Evolutionary conservation across 176 grass and related monocot species (phyloP).

Genomic region (Echinochloa phyllopogon): DNA sequence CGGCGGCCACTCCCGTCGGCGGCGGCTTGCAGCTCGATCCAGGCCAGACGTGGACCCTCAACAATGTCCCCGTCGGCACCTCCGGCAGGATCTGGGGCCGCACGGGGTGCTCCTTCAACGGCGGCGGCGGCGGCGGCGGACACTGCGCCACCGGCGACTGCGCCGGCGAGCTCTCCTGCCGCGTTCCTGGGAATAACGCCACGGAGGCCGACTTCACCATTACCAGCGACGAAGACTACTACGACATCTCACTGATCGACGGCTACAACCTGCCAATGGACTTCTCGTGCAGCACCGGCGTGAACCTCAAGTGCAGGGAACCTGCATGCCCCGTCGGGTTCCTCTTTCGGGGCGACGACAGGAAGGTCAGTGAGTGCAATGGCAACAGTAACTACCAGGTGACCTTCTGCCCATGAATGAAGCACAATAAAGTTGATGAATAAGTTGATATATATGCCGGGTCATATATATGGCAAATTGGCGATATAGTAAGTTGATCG

Average conservation of each 20-base stretch:
- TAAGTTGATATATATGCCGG: too few species aligned
- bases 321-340: not conserved
- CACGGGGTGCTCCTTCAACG: conserved; percentile 32
- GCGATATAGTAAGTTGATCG: too few species aligned
- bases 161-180: not conserved
- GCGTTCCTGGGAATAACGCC: not conserved
- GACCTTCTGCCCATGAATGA: conserved; percentile 33
- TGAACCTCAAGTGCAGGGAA: not conserved
- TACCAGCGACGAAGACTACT: not conserved
- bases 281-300: conserved; percentile 21
- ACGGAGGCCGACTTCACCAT: not conserved
- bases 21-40: not conserved
- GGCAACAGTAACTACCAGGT: conserved; percentile 18
- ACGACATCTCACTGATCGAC: conserved; percentile 34
- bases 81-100: not conserved
- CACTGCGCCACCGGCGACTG: not conserved
- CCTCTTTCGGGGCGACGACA: not conserved
- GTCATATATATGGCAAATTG: too few species aligned
- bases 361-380: not conserved
- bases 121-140: not conserved
- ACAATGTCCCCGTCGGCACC: not conserved
- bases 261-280: conserved; percentile 21
- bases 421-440: too few species aligned
- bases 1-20: conserved; percentile 1
- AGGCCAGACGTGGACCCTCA: not conserved